Evolutionary conservation across 2,329 filamentous ascomycete species (phyloP).

Genomic region (Rutstroemia sp.): DNA sequence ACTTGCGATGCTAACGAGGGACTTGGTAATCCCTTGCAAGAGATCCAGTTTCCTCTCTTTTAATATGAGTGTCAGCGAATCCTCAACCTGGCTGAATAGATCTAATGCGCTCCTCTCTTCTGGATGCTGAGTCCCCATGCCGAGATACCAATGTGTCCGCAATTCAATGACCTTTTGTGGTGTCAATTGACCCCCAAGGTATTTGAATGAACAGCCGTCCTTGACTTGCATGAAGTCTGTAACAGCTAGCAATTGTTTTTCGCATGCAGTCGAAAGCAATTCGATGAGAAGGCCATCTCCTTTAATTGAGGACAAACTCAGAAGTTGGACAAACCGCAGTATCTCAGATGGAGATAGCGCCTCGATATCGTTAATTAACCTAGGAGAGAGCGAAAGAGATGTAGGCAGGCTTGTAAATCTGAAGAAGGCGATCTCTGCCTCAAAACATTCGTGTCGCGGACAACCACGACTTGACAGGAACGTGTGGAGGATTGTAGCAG

Average conservation of each 20-base stretch:
- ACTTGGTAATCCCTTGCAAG: slow-evolving; percentile 1
- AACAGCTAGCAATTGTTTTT: slow-evolving; percentile 6
- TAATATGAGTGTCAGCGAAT: slow-evolving; percentile 14
- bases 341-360: slow-evolving; percentile 30
- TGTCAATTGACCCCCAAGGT: slow-evolving; percentile 34
- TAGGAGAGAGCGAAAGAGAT: slow-evolving; percentile 23
- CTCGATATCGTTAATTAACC: slow-evolving; percentile 36
- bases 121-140: slow-evolving; percentile 33
- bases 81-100: slow-evolving; percentile 34
- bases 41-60: slow-evolving; percentile 9
- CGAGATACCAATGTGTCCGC: slow-evolving; percentile 36
- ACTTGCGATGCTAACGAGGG: neutral
- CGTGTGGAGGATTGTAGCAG: slow-evolving; percentile 31
- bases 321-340: slow-evolving; percentile 3
- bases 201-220: slow-evolving; percentile 33
- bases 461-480: slow-evolving; percentile 34
- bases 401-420: slow-evolving; percentile 2
- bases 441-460: slow-evolving; percentile 29
- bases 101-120: slow-evolving; percentile 28
- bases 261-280: neutral
- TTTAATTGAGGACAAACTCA: neutral
- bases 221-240: slow-evolving; percentile 31
- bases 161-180: slow-evolving; percentile 31
- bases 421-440: slow-evolving; percentile 32
- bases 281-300: neutral